These are phyloP conservation scores for Penicillium thymicola DNA, from an alignment of 2,329 filamentous ascomycete genomes.

Conservation along the genomic window DNA sequence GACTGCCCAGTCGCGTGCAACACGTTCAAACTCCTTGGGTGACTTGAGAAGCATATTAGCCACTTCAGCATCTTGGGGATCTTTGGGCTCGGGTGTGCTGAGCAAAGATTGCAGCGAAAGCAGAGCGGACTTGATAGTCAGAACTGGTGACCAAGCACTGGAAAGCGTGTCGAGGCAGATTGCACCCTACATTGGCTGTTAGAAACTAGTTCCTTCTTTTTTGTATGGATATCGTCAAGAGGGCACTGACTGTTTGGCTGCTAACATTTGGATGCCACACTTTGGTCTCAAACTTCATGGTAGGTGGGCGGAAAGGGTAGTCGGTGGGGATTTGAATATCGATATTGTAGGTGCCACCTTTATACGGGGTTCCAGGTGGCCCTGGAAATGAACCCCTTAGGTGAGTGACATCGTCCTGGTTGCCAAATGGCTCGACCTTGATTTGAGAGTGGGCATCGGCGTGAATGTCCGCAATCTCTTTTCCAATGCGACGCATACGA, in stretches of 20 bases:
- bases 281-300: constrained; percentile 88
- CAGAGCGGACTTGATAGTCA: constrained; percentile 93
- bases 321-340: constrained; percentile 83
- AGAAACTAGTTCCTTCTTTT: not conserved
- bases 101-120: constrained; percentile 91
- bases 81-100: constrained; percentile 88
- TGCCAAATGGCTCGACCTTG: constrained; percentile 59
- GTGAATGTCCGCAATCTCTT: constrained; percentile 50
- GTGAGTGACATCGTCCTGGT: constrained; percentile 70
- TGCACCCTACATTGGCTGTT: constrained; percentile 66
- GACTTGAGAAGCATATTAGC: constrained; percentile 82
- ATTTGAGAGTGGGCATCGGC: constrained; percentile 74
- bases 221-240: not conserved
- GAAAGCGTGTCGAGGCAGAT: constrained; percentile 95
- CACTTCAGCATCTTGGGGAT: constrained; percentile 95
- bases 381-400: constrained; percentile 80
- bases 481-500: constrained; percentile 53
- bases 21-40: constrained; percentile 73
- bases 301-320: constrained; percentile 89
- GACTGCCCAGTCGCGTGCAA: constrained; percentile 88
- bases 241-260: constrained; percentile 73
- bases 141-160: constrained; percentile 87
- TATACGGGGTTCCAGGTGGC: constrained; percentile 90
- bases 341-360: constrained; percentile 75
- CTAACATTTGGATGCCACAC: constrained; percentile 98